Conservation (phyloP, 129 eudicot species). For the Saussurea involucrata region DNA sequence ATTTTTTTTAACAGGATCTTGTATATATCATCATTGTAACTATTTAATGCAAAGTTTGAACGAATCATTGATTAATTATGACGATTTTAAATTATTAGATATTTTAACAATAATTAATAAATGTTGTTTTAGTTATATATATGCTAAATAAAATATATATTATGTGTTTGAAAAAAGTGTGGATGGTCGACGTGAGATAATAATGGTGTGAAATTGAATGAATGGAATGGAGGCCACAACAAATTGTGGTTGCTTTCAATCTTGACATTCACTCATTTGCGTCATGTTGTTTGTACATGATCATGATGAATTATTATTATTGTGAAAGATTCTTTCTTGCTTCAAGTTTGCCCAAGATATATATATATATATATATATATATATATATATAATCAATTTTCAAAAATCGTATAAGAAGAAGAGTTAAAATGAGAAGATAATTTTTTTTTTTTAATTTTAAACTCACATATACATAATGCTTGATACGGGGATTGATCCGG, state of each 20-base stretch:
- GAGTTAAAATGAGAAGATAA: no score
- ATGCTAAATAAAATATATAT: background rate
- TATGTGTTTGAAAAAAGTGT: background rate
- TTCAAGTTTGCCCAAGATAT: no score
- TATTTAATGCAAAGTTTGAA: background rate
- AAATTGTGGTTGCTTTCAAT: conserved; percentile 13
- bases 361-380: no score
- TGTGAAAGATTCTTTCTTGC: background rate
- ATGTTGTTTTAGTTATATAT: background rate
- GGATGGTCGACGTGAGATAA: background rate
- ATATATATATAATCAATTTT: no score
- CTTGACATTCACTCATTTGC: background rate
- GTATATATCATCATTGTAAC: background rate
- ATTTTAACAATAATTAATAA: background rate
- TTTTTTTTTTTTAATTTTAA: no score
- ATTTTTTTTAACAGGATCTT: background rate
- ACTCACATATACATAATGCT: no score
- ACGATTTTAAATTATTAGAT: background rate
- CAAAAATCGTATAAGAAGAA: no score
- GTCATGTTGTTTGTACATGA: background rate
- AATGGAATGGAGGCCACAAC: conserved; percentile 18
- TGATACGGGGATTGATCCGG: no score
- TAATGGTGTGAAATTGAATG: conserved; percentile 9
- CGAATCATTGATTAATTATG: background rate
- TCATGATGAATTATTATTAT: background rate